A percentile compares a stretch with the other conserved stretches of the same genome.
Evolutionary conservation across 2,329 filamentous ascomycete genomes (phyloP).

Genomic region (Aspergillus fijiensis): DNA sequence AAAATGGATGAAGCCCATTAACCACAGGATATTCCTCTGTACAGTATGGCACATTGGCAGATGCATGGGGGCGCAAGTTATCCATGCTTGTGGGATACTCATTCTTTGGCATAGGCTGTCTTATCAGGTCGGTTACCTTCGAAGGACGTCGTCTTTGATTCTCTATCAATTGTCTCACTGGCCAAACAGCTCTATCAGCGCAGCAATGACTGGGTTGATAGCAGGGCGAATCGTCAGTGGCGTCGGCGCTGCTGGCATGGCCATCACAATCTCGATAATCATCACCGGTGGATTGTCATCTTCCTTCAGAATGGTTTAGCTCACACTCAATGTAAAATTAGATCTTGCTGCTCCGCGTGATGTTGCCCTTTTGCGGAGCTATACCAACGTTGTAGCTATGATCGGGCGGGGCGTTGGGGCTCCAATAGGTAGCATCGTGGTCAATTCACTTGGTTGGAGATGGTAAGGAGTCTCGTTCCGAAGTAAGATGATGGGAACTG

Average conservation of each 20-base stretch:
- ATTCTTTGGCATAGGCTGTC: neutral
- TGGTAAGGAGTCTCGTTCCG: too few relatives aligned
- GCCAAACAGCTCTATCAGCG: neutral
- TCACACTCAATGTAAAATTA: neutral
- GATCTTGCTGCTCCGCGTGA: constrained; percentile 3
- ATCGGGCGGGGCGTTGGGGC: too few relatives aligned
- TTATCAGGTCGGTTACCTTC: neutral
- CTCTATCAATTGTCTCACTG: neutral
- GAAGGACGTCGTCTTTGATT: neutral
- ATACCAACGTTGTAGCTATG: neutral
- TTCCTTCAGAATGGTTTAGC: neutral
- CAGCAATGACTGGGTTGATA: neutral
- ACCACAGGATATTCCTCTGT: neutral
- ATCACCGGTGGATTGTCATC: too few relatives aligned
- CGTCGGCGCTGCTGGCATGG: too few relatives aligned
- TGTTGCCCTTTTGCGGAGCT: constrained; percentile 1
- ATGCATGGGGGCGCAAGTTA: neutral
- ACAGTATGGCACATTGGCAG: neutral
- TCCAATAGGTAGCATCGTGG: too few relatives aligned
- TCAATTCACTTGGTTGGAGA: too few relatives aligned
- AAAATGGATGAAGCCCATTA: too few relatives aligned
- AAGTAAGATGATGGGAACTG: too few relatives aligned
- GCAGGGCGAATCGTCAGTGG: neutral
- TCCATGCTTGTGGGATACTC: neutral
- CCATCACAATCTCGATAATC: too few relatives aligned